These are phyloP conservation scores for Cordia subcordata DNA, from an alignment of 257 asterid genomes.

Conservation along the genomic window DNA sequence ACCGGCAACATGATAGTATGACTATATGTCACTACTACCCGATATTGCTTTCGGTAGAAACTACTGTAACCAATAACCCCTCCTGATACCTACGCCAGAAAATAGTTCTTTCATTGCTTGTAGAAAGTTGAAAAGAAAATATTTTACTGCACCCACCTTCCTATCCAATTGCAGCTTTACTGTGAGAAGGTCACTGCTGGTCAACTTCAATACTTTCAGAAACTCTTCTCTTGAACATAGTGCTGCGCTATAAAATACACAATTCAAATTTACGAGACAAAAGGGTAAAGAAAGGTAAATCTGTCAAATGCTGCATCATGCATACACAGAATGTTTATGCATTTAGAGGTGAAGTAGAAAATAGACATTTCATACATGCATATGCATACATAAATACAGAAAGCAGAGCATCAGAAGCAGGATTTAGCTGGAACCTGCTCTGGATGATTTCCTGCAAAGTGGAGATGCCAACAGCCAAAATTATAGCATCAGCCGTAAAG, in stretches of 20 bases:
- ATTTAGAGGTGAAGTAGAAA: background rate
- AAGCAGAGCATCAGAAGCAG: background rate
- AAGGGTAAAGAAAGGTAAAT: background rate
- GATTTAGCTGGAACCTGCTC: conserved; percentile 23
- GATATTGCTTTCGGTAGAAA: too few relatives aligned
- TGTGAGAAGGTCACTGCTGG: conserved; percentile 49
- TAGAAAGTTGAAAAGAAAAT: background rate
- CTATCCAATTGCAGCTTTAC: conserved; percentile 53
- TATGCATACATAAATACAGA: too few relatives aligned
- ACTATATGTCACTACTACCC: too few relatives aligned
- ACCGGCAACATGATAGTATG: too few relatives aligned
- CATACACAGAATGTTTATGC: too few relatives aligned
- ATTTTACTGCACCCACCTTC: conserved; percentile 28
- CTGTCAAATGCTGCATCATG: too few relatives aligned
- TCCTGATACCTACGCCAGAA: background rate
- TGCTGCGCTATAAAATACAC: conserved; percentile 35
- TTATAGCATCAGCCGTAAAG: conserved; percentile 47
- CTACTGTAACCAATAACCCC: too few relatives aligned
- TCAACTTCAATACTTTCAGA: conserved; percentile 50
- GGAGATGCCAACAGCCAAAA: conserved; percentile 59
- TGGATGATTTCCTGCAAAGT: conserved; percentile 52
- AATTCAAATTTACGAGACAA: background rate
- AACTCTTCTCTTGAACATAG: conserved; percentile 60
- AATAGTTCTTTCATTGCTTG: background rate
- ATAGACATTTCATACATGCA: too few relatives aligned